Base-by-base conservation (phyloP, 2,329 filamentous ascomycete genomes). In the Stemphylium beticola region DNA sequence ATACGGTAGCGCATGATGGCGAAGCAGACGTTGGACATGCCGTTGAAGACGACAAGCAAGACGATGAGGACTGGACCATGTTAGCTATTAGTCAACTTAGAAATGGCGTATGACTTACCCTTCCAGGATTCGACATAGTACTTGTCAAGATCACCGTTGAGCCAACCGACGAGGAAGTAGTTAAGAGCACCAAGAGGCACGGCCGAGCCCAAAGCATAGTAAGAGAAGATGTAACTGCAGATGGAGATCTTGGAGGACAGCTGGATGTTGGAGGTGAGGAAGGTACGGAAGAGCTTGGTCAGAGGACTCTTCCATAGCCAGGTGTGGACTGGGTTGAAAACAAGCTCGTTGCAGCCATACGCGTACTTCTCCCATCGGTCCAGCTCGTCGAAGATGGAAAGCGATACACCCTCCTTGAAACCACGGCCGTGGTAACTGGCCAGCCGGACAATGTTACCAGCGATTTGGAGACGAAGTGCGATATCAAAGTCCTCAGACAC, bases 401-500 rank as follows among this genome's bases (percentile, higher is more conserved):
- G 77, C 0, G 87, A 89, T 0, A 90, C 87, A 59, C 87, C 87
- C 65, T 90, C 87, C 65, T 90, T 85, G 76, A 91, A 91, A 6
- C 85, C 87, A 7, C 85, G 83, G 33, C 84, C 83, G 43, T 86
- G 84, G 75, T 89, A 91, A 1, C 86, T 83, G 7, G 85, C 88
- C 1, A 91, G 79, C 12, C 89, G 87, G 51, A 90, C 83, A 45
- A 85, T 80, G 73, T 88, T 89, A 31, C 87, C 87, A 20, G 78
- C 79, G 62, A 84, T 86, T 72, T 91, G 88, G 7, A 91, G 79
- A 39, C 88, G 85, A 1, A 91, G 81, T 11, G 86, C 83, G 72
- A 91, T 88, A 58, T 91, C 88, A 50, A 91, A 91, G 65, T 91
- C 88, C 58, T 91, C 88, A 0, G 87, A 90, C 0, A 91, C 88